phyloP scores from a whole-genome alignment of 176 grass and related monocot species.

The Aegilops longissima region DNA sequence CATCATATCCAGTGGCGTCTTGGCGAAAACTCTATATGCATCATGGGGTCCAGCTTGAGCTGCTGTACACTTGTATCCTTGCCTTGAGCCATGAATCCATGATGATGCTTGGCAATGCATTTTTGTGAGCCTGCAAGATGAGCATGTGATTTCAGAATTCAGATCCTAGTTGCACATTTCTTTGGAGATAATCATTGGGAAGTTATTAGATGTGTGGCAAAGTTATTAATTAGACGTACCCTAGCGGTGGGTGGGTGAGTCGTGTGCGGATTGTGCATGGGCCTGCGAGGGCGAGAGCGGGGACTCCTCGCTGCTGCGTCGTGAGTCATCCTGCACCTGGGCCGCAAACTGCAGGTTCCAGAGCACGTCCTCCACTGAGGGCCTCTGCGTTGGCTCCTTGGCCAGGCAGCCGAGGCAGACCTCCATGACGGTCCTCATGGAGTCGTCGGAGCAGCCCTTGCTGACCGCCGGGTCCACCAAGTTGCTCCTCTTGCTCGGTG shows the following conservation, averaged over 20 bases:
- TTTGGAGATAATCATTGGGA: too few relatives aligned
- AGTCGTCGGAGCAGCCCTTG: slow-evolving; percentile 61
- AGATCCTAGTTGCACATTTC: neutral
- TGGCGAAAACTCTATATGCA: neutral
- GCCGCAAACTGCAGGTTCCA: slow-evolving; percentile 95
- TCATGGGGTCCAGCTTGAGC: slow-evolving; percentile 15
- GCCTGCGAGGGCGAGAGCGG: slow-evolving; percentile 54
- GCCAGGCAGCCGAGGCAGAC: slow-evolving; percentile 78
- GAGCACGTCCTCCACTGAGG: slow-evolving; percentile 86
- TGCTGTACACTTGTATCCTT: slow-evolving; percentile 31
- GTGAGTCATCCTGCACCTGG: slow-evolving; percentile 77
- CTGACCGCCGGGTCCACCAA: slow-evolving; percentile 51
- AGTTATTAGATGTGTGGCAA: too few relatives aligned
- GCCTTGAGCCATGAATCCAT: neutral
- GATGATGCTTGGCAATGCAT: neutral
- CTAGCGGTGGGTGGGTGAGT: neutral
- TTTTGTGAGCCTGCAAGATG: neutral
- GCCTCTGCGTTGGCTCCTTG: slow-evolving; percentile 67
- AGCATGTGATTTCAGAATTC: neutral
- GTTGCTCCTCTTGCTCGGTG: slow-evolving; percentile 29
- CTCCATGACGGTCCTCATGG: slow-evolving; percentile 73
- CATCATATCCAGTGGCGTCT: neutral
- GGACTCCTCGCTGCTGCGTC: slow-evolving; percentile 52
- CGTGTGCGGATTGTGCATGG: neutral
- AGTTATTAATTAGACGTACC: neutral